Evolutionary conservation across 2,329 filamentous ascomycete species (phyloP), one percentile per base, ranked within the genome.

Genomic region (Ophiosphaerella korrae): DNA sequence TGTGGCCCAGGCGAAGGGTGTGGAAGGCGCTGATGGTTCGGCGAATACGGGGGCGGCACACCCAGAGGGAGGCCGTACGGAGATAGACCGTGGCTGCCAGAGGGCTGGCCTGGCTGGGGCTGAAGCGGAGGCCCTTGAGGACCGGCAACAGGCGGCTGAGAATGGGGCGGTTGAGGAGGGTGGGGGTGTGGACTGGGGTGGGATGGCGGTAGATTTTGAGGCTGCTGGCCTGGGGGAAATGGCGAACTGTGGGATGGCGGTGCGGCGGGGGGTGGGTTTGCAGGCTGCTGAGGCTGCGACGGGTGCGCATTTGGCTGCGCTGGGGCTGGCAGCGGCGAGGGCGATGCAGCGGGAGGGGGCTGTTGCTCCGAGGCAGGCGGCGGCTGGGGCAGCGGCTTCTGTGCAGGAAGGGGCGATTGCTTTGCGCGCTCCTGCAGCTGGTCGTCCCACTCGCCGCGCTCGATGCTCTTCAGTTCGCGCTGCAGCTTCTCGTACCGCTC

Each of bases 381-480:
- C 59, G 33, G 52, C n/a, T 52, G 42, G 33, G 57, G 54, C 23
- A 52, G 12, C 11, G 48, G 42, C 18, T 60, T 64, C 49, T 65
- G 64, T 1, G 55, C 52, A 7, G 62, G 53, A 18, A 56, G 57
- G 1, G 68, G 67, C 7, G 68, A 68, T 50, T 66, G 66, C 14
- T 49, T 68, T 16, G 57, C 58, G 21, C 47, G 59, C 31, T 68
- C 63, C 24, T 53, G 57, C 48, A 76, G 50, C 48, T 67, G 64
- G 21, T 81, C 76, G 53, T 84, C 80, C 72, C 77, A 79, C 46
- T 81, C 78, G 38, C 82, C 83, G 64, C 81, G 80, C 69, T 92
- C 84, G 42, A 94, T 81, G 50, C 86, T 81, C 34, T 80, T 77
- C 43, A 95, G 84, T 58, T 96, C 88, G 51, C 79, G 79, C 70